Base-by-base conservation (phyloP, 768 basidiomycete species). In the Stropharia rugosoannulata region DNA sequence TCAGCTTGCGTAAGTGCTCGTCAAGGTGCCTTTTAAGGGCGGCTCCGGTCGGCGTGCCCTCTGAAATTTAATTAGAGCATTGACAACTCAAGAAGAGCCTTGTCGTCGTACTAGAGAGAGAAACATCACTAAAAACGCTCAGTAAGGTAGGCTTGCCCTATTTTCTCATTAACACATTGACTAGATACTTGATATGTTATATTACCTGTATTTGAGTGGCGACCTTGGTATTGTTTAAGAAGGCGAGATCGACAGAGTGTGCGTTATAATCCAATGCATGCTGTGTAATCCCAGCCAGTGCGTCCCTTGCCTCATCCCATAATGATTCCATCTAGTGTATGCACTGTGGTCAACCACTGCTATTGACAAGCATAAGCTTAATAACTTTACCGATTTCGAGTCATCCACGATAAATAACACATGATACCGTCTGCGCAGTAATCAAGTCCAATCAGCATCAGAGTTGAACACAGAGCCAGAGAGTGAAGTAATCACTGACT, bases 1-100 rank as follows among this genome's bases (percentile, higher is more conserved):
- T 63, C 10, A 71, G 62, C 10, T 61, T 61, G 19, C 45, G 36
- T 3, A 69, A 58, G n/a, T 68, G 62, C 32, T 55, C 47, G n/a
- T 59, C 49, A 10, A 70, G 57, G 18, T 67, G 60, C 25, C 45
- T 47, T 10, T 64, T 32, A 13, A 73, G 62, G 18, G 62, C 59
- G 5, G 54, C 64, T 19, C 70, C 72, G 1, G 68, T 73, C 6
- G 70, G 72, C 1, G 72, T 70, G 11, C 56, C 44, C 12, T 62
- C 72, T 73, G 32, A 35, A 13, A 27, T 5, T 12, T 25, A 39
- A 47, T 16, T 15, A 22, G 3, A 19, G 8, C 29, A n/a, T 8
- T 4, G 35, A 13, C 3, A 38, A 13, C 3, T 37, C 15, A 12
- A 19, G 22, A 36, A 39, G 4, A 37, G 39, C 5, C 1, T 12